Evolutionary conservation across 2,329 filamentous ascomycete species (phyloP), one percentile per base, ranked within the genome.

Genomic region (Emydomyces testavorans): DNA sequence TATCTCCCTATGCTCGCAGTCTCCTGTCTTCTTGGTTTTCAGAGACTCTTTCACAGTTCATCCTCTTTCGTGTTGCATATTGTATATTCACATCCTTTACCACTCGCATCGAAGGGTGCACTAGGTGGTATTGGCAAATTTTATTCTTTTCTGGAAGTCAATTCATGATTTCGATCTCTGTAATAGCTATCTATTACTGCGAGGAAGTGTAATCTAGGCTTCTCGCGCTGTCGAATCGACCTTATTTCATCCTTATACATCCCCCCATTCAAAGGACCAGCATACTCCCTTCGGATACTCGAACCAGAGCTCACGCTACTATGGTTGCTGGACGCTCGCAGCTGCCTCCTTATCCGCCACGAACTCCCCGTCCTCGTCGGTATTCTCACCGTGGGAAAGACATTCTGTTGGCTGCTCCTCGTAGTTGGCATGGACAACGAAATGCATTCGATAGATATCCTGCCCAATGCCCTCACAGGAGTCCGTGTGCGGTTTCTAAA

Each of bases 371-470:
- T 15, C 6, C 24, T 26, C 8, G 34, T n/a, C 26, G 21, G 2
- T 11, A 4, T 31, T 35, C 20, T 35, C 28, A 26, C 5, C 46
- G 21, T 26, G 15, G 11, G n/a, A n/a, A 2, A 32, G 3, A 31
- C 1, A 3, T 6, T 24, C 16, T 24, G 1, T 26, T 26, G 15
- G 2, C 20, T 23, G 32, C n/a, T 26, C 40, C 39, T 15, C 47
- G 29, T 32, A 44, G 31, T 32, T 44, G 47, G 47, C 39, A 49
- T 34, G 40, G 41, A 3, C 40, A 44, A n/a, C 26, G 16, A 6
- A 13, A 21, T 23, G 2, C 18, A 8, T 10, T 2, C 18, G 21
- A 24, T 4, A 18, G 28, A 18, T 3, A 13, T 6, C 15, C 32
- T 32, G 40, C 40, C 6, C 32, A 34, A n/a, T 39, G 39, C 15